These are phyloP conservation scores for Rhizopus sp. DNA, from an alignment of 371 early-diverging fungal species.

Conservation along the genomic window DNA sequence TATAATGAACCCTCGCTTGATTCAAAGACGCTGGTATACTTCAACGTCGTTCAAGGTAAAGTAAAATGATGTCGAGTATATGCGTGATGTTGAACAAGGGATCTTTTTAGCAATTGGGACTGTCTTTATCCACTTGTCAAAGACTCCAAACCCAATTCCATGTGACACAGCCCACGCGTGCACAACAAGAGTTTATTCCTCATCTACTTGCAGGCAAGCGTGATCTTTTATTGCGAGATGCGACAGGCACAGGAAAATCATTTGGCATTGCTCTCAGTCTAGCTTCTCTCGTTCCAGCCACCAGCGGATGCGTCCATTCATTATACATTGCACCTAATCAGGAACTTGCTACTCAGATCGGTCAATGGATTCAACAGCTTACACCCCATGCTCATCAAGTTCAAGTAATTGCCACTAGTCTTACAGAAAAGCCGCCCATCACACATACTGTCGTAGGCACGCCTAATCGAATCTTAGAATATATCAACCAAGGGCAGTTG, in stretches of 20 bases:
- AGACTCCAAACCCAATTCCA: slow-evolving; percentile 48
- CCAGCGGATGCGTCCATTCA: slow-evolving; percentile 37
- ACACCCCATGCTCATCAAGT: slow-evolving; percentile 4
- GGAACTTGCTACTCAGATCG: slow-evolving; percentile 85
- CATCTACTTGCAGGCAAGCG: slow-evolving; percentile 47
- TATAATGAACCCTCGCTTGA: neutral
- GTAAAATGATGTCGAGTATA: neutral
- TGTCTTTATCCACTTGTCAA: slow-evolving; percentile 42
- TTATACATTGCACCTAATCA: slow-evolving; percentile 85
- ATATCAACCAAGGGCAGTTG: slow-evolving; percentile 39
- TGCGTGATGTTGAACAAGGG: neutral
- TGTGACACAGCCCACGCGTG: slow-evolving; percentile 49
- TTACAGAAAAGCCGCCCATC: slow-evolving; percentile 10
- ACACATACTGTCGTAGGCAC: slow-evolving; percentile 68
- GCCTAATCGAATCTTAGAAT: slow-evolving; percentile 57
- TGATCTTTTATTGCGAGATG: slow-evolving; percentile 70
- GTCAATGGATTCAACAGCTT: slow-evolving; percentile 48
- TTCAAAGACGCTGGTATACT: slow-evolving; percentile 17
- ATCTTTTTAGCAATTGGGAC: slow-evolving; percentile 50
- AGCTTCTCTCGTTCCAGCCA: slow-evolving; percentile 12
- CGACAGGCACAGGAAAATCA: slow-evolving; percentile 82
- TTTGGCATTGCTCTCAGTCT: slow-evolving; percentile 67
- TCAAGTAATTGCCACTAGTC: slow-evolving; percentile 16
- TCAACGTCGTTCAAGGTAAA: slow-evolving; percentile 22
- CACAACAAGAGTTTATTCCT: slow-evolving; percentile 63